Evolutionary conservation across 768 basidiomycete genomes (phyloP), one percentile per base, ranked within the genome.

Genomic region (Sarcodon aspratus): DNA sequence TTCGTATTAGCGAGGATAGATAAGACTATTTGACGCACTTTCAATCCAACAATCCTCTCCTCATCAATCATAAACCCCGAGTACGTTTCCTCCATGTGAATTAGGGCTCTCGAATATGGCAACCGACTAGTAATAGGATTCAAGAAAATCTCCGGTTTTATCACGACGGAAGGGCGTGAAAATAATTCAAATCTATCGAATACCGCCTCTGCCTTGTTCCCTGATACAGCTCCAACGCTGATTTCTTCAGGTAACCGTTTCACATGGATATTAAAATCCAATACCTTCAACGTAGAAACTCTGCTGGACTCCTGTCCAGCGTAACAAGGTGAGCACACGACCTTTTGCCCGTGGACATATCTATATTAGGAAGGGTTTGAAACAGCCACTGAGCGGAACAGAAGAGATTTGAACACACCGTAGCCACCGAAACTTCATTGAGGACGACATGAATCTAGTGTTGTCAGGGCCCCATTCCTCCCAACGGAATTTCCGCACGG

Each of bases 31-130:
- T 27, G 21, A 61, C 68, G 35, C 46, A 73, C 71, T 61, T 64
- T 64, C 50, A 73, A 48, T 31, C 69, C 69, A 21, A 73, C 52
- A 31, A 72, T 47, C 46, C 69, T 57, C 38, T 67, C 66, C 27
- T 70, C 68, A 48, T 71, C 71, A 31, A 72, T 63, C 68, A 71
- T 70, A 51, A 69, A 54, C 8, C 70, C 70, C 7, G 63, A 63
- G 48, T 68, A 72, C 40, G 13, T 27, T 5, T 15, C 40, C 9
- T 27, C 15, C 13, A 42, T 15, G 27, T 42, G 8, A 15, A 17
- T 42, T 27, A 15, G 15, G 27, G 40, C 11, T 8, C 27, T 15
- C 17, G 40, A 17, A 42, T 42, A 42, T 9, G 40, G 40, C 8
- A 42, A 27, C 27, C 27, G 15, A 9, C 17, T 17, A 27, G 27